These are phyloP conservation scores for Cordyceps tenuipes DNA, from an alignment of 2,329 filamentous ascomycete genomes.

Conservation along the genomic window DNA sequence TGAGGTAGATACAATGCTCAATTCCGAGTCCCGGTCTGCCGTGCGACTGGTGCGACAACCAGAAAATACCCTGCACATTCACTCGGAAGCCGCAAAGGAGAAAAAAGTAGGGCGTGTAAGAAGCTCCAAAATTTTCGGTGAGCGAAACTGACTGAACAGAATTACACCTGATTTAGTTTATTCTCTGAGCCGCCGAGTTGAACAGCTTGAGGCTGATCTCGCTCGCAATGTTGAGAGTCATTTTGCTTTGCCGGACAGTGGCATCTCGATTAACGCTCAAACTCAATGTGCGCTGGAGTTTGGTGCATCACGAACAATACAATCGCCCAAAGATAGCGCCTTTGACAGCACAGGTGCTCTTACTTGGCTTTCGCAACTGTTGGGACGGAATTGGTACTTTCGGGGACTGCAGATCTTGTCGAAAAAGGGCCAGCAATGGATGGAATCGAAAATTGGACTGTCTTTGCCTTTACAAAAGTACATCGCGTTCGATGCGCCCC, in stretches of 20 bases:
- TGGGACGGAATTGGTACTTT: constrained; percentile 13
- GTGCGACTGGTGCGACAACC: constrained; percentile 13
- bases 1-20: constrained; percentile 12
- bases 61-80: constrained; percentile 11
- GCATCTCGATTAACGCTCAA: neutral
- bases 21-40: constrained; percentile 7
- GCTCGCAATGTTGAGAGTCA: neutral
- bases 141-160: neutral
- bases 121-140: neutral
- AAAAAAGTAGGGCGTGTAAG: neutral
- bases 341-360: neutral
- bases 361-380: neutral
- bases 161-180: neutral
- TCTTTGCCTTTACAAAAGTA: neutral
- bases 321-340: neutral
- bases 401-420: constrained; percentile 14
- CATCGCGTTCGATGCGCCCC: neutral
- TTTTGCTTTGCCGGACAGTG: neutral
- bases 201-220: neutral
- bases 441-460: constrained; percentile 9
- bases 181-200: neutral
- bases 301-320: neutral
- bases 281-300: neutral
- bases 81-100: constrained; percentile 2
- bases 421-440: constrained; percentile 11